Evolutionary conservation across 129 eudicot genomes (phyloP).

Genomic region (Chrysanthemum makinoi): DNA sequence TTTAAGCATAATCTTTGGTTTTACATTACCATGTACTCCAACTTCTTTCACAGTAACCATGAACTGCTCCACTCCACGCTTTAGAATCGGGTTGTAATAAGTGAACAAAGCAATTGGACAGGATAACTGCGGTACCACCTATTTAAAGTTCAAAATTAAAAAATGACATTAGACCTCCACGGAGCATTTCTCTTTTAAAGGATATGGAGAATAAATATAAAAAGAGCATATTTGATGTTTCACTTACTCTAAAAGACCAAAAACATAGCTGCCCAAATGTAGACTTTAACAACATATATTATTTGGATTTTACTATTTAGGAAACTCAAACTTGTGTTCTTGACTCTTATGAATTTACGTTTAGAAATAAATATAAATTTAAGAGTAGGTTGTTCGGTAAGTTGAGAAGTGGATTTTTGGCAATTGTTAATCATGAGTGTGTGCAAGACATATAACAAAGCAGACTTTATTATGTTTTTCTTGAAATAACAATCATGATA

Average conservation of each 20-base stretch:
- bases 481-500: neutral
- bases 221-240: no score
- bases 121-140: conserved; percentile 85
- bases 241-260: no score
- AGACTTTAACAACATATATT: no score
- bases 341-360: no score
- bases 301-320: no score
- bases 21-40: conserved; percentile 72
- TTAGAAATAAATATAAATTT: no score
- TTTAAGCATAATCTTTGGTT: conserved; percentile 10
- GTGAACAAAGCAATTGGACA: conserved; percentile 89
- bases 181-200: neutral
- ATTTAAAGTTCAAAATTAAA: conserved; percentile 16
- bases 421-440: neutral
- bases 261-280: no score
- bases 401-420: no score
- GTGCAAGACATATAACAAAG: conserved; percentile 6
- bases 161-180: conserved; percentile 19
- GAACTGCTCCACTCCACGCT: conserved; percentile 84
- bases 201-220: neutral
- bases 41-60: conserved; percentile 78
- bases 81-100: conserved; percentile 94
- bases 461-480: conserved; percentile 2
- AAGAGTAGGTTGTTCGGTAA: no score
- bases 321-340: no score